Evolutionary conservation across 2,329 filamentous ascomycete species (phyloP).

Genomic region (Sporothrix dimorphospora): DNA sequence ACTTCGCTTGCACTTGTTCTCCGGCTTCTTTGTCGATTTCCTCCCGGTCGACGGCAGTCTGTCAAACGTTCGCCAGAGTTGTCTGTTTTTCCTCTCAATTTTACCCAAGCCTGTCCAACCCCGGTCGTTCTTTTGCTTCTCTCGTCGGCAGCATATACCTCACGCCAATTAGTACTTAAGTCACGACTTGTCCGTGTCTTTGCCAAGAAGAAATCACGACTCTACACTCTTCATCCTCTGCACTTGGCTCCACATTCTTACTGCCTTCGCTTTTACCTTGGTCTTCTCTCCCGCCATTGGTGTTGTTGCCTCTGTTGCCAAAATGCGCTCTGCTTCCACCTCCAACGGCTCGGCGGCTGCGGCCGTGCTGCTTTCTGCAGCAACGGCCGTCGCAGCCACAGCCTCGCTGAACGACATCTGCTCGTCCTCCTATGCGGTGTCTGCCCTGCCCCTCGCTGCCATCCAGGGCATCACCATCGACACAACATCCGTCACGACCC

Average conservation of each 20-base stretch:
- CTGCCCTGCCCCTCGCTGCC: background rate
- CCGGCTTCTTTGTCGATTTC: background rate
- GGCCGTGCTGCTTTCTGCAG: background rate
- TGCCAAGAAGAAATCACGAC: background rate
- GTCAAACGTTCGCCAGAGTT: background rate
- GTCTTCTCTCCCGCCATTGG: background rate
- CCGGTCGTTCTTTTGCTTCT: background rate
- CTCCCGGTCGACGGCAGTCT: background rate
- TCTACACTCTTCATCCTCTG: background rate
- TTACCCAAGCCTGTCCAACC: background rate
- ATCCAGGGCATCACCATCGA: conserved; percentile 14
- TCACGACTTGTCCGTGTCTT: background rate
- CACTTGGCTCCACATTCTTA: background rate
- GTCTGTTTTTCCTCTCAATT: background rate
- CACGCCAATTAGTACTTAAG: background rate
- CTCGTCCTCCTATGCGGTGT: background rate
- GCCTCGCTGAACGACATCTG: conserved; percentile 35
- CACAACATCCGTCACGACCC: conserved; percentile 1
- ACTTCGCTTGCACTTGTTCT: background rate
- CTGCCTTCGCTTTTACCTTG: background rate
- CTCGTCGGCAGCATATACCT: background rate
- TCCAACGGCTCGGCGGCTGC: background rate
- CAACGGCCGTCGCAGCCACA: background rate
- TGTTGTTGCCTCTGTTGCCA: background rate
- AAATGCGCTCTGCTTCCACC: background rate